phyloP scores from a whole-genome alignment of 2,329 filamentous ascomycete species.

The Arachnomyces sp. region DNA sequence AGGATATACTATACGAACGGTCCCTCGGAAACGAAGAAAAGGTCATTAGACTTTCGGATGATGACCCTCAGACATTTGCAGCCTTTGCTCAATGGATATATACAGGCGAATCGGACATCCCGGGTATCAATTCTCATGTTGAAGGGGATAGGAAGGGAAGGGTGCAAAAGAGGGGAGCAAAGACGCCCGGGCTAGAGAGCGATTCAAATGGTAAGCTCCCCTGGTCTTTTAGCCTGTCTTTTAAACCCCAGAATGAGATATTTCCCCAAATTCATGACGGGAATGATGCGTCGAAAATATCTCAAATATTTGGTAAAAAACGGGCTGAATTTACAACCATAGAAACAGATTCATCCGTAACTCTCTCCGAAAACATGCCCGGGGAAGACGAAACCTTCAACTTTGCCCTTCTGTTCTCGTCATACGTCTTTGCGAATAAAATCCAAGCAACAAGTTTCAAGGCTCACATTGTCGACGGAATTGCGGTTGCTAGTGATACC shows the following conservation, averaged over 20 bases:
- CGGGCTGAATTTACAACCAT: no score
- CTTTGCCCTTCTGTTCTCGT: conserved; percentile 1
- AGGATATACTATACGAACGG: conserved; percentile 1
- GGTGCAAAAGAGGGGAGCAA: no score
- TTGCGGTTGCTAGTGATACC: neutral
- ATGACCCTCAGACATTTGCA: conserved; percentile 2
- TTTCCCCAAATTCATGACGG: no score
- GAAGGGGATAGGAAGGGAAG: no score
- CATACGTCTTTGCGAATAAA: conserved; percentile 2
- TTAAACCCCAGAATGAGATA: no score
- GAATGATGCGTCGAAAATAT: no score
- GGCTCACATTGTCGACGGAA: conserved; percentile 1
- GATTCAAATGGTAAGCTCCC: no score
- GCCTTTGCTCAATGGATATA: conserved; percentile 3
- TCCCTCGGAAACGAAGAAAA: neutral
- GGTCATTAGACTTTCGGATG: neutral
- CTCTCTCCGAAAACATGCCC: no score
- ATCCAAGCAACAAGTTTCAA: conserved; percentile 4
- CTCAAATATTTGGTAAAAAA: no score
- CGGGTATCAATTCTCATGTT: neutral
- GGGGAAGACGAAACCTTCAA: neutral
- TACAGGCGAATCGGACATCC: conserved; percentile 1
- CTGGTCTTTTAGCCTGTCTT: no score
- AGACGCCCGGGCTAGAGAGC: no score
- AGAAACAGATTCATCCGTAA: no score